Percentiles rank a stretch among this genome's conserved stretches.
phyloP scores from a whole-genome alignment of 1,139 yeast genomes.

The Taphrina communis region DNA sequence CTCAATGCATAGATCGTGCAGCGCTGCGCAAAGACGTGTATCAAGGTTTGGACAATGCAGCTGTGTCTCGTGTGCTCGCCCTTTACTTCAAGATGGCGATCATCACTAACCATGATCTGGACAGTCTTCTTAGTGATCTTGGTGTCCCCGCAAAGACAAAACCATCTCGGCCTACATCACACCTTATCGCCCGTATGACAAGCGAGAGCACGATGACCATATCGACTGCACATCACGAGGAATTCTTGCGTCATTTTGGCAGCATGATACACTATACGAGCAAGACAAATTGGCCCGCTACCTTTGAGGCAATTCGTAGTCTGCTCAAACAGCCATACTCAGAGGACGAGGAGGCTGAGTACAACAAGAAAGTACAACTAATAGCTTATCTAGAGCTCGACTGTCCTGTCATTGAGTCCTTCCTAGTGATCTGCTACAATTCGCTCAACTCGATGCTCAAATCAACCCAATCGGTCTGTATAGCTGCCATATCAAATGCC shows the following conservation, averaged over 20 bases:
- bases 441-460: constrained; percentile 11
- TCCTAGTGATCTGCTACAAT: neutral
- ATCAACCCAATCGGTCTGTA: constrained; percentile 8
- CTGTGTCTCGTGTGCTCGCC: constrained; percentile 1
- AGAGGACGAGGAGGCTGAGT: constrained; percentile 16
- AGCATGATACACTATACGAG: neutral
- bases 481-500: neutral
- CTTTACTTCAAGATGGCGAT: constrained; percentile 11
- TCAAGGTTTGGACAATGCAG: neutral
- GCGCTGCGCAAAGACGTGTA: neutral
- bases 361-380: constrained; percentile 12
- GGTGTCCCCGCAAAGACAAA: neutral
- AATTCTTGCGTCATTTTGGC: neutral
- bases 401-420: neutral
- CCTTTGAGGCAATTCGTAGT: neutral
- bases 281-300: constrained; percentile 12
- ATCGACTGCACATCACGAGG: constrained; percentile 1
- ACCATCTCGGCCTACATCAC: constrained; percentile 4
- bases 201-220: constrained; percentile 1
- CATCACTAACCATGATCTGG: constrained; percentile 3
- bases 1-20: constrained; percentile 7
- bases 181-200: neutral
- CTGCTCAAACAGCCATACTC: constrained; percentile 16
- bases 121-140: neutral
- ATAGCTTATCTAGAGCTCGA: constrained; percentile 1